phyloP scores from a whole-genome alignment of 2,329 filamentous ascomycete genomes.

The Pyrenophora graminea region DNA sequence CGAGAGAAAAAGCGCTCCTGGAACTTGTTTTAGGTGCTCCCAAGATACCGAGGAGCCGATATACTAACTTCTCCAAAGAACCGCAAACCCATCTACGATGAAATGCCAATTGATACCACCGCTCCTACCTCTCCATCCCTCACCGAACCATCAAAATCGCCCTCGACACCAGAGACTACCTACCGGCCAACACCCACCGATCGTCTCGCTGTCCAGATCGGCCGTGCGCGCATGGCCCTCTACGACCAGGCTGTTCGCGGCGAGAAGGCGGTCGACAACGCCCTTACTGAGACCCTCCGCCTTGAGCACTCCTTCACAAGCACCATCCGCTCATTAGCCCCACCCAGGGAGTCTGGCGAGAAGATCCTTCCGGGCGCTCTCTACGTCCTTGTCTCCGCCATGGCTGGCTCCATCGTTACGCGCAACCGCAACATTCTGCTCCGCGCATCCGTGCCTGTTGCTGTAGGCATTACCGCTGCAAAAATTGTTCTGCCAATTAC shows the following conservation, averaged over 20 bases:
- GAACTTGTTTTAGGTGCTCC: not conserved
- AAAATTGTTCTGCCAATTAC: constrained; percentile 87
- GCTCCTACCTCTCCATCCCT: constrained; percentile 47
- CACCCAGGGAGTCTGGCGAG: constrained; percentile 82
- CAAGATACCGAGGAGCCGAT: not conserved
- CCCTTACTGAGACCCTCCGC: constrained; percentile 78
- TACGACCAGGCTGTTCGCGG: constrained; percentile 73
- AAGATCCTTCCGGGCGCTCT: constrained; percentile 85
- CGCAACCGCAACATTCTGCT: constrained; percentile 86
- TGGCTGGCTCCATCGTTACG: constrained; percentile 91
- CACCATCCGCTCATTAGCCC: constrained; percentile 86
- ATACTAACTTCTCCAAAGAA: constrained; percentile 18
- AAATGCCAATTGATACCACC: constrained; percentile 49
- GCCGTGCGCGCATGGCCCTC: constrained; percentile 76
- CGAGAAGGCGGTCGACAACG: constrained; percentile 81
- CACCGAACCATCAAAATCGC: constrained; percentile 28
- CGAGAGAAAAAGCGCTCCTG: not conserved
- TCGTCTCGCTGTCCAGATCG: constrained; percentile 81
- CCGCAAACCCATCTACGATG: constrained; percentile 77
- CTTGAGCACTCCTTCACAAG: constrained; percentile 88
- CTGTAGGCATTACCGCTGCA: constrained; percentile 79
- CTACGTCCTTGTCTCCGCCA: constrained; percentile 90
- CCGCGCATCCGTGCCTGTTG: constrained; percentile 74
- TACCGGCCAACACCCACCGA: constrained; percentile 78
- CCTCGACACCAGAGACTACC: constrained; percentile 35